A percentile compares a stretch with the other conserved stretches of the same genome.
Conservation (phyloP, 352 stramenopile species). For the Globisporangium acanthophoron region DNA sequence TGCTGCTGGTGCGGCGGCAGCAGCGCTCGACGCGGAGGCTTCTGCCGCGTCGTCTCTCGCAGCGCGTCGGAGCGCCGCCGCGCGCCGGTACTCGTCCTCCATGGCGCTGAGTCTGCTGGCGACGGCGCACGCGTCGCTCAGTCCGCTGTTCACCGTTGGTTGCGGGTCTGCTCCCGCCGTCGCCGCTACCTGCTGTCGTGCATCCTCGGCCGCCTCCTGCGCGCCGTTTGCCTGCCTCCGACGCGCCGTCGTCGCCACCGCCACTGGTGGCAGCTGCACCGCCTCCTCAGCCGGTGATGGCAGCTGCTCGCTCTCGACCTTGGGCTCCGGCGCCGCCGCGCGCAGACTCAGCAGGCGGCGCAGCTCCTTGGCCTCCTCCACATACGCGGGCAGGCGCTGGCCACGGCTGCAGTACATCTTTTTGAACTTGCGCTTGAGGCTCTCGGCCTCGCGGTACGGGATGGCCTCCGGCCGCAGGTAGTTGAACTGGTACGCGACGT, state of each 20-base stretch:
- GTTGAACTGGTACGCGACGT: slow-evolving; percentile 64
- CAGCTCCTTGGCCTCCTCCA: slow-evolving; percentile 47
- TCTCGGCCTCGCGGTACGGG: slow-evolving; percentile 56
- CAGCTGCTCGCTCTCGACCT: slow-evolving; percentile 8
- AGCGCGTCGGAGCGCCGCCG: slow-evolving; percentile 11
- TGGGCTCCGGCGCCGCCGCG: slow-evolving; percentile 19
- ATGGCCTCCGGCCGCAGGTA: slow-evolving; percentile 55
- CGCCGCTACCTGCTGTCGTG: too few relatives aligned
- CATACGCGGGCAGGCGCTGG: slow-evolving; percentile 35
- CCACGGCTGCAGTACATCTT: slow-evolving; percentile 55
- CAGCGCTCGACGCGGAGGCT: neutral
- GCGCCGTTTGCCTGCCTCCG: neutral
- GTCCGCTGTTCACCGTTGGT: neutral
- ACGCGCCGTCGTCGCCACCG: neutral
- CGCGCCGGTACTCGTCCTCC: slow-evolving; percentile 38
- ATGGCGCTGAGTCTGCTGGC: slow-evolving; percentile 28
- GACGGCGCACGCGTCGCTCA: slow-evolving; percentile 15
- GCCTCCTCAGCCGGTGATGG: neutral
- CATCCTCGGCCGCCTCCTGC: neutral
- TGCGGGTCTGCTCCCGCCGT: neutral
- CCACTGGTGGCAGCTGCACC: neutral
- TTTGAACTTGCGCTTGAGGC: slow-evolving; percentile 68
- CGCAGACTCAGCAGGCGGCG: slow-evolving; percentile 41
- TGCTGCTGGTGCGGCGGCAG: neutral
- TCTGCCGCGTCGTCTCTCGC: neutral